Evolutionary conservation across 2,329 filamentous ascomycete genomes (phyloP).

Genomic region (Trichophyton rubrum): DNA sequence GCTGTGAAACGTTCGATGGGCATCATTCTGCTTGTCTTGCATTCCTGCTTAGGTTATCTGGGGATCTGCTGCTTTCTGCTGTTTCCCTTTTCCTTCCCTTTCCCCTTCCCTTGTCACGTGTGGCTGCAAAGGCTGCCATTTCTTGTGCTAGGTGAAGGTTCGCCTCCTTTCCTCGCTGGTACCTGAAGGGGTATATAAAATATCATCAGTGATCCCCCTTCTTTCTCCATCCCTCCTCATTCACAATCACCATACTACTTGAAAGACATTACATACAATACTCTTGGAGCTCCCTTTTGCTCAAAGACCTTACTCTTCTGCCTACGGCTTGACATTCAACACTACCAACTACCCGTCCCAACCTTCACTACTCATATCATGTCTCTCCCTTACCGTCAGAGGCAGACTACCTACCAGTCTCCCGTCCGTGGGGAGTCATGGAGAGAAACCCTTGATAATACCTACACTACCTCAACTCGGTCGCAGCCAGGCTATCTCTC

Average conservation of each 20-base stretch:
- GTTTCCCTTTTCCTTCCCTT: neutral
- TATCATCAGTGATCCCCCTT: neutral
- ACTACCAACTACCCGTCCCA: neutral
- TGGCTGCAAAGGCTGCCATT: neutral
- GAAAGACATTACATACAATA: neutral
- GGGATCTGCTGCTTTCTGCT: neutral
- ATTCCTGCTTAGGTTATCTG: neutral
- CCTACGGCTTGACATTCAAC: neutral
- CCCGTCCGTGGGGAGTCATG: neutral
- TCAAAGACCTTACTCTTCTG: neutral
- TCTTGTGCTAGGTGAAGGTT: neutral
- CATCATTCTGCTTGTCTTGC: neutral
- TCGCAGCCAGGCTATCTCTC: neutral
- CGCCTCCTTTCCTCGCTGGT: slow-evolving; percentile 1
- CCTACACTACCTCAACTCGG: neutral
- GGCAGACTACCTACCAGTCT: neutral
- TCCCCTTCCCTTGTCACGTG: neutral
- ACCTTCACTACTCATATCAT: neutral
- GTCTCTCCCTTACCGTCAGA: neutral
- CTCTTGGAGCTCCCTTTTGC: neutral
- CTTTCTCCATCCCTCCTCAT: neutral
- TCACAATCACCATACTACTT: neutral
- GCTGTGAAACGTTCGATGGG: neutral
- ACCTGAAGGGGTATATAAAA: neutral
- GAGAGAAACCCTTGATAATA: neutral